Base-by-base conservation (phyloP, 2,329 filamentous ascomycete species). In the Colletotrichum orbiculare region DNA sequence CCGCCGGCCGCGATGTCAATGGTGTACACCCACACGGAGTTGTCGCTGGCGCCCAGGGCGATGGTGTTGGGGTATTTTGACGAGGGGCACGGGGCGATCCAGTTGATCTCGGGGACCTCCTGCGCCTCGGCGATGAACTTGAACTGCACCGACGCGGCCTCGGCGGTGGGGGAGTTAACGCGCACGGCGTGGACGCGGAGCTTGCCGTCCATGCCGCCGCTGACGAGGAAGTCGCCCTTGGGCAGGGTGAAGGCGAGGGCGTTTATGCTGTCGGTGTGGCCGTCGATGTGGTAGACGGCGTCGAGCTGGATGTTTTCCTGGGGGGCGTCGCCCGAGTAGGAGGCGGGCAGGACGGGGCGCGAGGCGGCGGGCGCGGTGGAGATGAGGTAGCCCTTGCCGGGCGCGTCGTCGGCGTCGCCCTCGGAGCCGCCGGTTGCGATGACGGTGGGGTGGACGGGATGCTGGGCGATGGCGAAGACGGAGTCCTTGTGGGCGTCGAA, bases 71-170 rank as follows among this genome's bases (percentile, higher is more conserved):
- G 87, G 74, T 92, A 88, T 6, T 83, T 80, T 11, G 88, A 77
- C 67, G 89, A 83, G 1, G 94, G 94, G 74, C 92, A 97, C 0
- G 93, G 80, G 1, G 83, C 79, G 39, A 98, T 79, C 94, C 95
- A 99, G 82, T 96, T 97, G 73, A 99, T 91, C 79, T 98, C 95
- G 71, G 96, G 91, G 9, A 97, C 95, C 77, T 99, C 96, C 73
- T 94, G 91, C 3, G 89, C 87, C 73, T 96, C 92, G 60, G 86
- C 91, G 8, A 97, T 78, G 72, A 92, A 91, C 48, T 85, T 82
- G 73, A 87, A 77, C 60, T 66, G 64, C 25, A 64, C 59, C 55
- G 83, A 79, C 50, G 82, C 75, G 66, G 83, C 83, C 25, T 83
- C 80, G 42, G 81, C 69, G 13, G 53, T 54, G 39, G 65, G 54